Percentiles rank a stretch among this genome's conserved stretches.
phyloP scores from a whole-genome alignment of 306 rosid species.

The Delonix regia region DNA sequence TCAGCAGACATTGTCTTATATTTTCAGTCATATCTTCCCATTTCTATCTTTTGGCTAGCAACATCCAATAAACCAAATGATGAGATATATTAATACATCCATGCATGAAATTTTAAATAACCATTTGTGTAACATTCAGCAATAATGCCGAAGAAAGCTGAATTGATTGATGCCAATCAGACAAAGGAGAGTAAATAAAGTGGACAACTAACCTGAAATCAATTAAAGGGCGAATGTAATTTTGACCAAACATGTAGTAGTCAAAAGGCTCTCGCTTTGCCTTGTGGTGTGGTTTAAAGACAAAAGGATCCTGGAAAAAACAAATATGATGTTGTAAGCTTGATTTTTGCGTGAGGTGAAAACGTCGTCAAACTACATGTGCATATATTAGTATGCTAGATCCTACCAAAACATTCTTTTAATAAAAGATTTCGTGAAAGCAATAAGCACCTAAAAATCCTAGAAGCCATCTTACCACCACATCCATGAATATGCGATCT shows the following conservation, averaged over 20 bases:
- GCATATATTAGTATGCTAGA: no score
- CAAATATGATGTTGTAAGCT: neutral
- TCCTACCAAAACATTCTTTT: no score
- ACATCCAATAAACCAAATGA: neutral
- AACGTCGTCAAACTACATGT: neutral
- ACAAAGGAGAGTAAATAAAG: neutral
- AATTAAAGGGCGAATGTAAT: neutral
- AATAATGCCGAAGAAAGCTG: no score
- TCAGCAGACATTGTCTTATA: neutral
- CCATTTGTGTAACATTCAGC: no score
- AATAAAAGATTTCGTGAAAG: neutral
- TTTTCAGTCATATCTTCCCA: neutral
- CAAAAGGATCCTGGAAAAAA: neutral
- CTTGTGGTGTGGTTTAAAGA: neutral
- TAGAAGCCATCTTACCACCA: slow-evolving; percentile 59
- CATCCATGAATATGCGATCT: slow-evolving; percentile 83
- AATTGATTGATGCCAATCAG: no score
- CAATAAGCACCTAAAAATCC: neutral
- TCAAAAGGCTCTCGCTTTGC: neutral
- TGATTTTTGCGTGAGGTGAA: neutral
- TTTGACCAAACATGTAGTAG: neutral
- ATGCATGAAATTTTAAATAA: no score
- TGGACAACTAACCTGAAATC: neutral
- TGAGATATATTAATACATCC: neutral
- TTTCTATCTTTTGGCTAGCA: neutral